Base-by-base conservation (phyloP, 2,329 filamentous ascomycete genomes). In the Akanthomyces dipterigenus region DNA sequence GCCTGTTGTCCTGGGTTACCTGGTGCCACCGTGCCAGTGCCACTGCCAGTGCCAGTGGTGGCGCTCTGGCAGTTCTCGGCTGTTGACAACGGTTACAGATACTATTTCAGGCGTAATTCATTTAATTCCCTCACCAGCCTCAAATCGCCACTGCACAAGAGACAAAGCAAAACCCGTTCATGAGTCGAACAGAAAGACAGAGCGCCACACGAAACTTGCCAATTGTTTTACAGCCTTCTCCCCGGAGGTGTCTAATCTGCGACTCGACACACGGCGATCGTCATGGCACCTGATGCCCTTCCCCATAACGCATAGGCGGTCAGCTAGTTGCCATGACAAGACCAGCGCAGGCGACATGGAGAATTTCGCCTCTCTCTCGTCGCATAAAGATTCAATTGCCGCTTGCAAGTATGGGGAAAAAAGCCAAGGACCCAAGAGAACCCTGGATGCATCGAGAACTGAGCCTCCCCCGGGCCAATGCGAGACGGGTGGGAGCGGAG, bases 361-460 rank as follows among this genome's bases (percentile, higher is more conserved):
- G 14, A 34, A 49, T 26, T 40, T 38, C 11, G 11, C 42, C 40
- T 38, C 9, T n/a, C 40, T 50, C 36, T 50, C 45, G 46, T 53
- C 57, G 42, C 40, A 42, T 51, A 46, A 16, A 60, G 24, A 24
- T 4, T 60, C 57, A 60, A 60, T 60, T 60, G 48, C 48, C 57
- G 56, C 56, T 24, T 22, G 36, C 46, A 31, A 51, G 34, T 49
- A 49, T 51, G 46, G 56, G 57, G 57, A 28, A 54, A 54, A 42
- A 11, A 22, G 46, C 40, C 40, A 60, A 60, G 55, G 46, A 42
- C 36, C 42, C 24, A 7, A 34, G 36, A n/a, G 34, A 61, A 61
- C 46, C 53, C 46, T 62, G 45, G 60, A 58, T 53, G 48, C 46
- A 62, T 61, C 60, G 60, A 57, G 58, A 50, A 61, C 57, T 53